Percentiles rank a stretch among this genome's conserved stretches.
Evolutionary conservation across 2,329 filamentous ascomycete genomes (phyloP).

Genomic region (Stagonosporopsis tanaceti): DNA sequence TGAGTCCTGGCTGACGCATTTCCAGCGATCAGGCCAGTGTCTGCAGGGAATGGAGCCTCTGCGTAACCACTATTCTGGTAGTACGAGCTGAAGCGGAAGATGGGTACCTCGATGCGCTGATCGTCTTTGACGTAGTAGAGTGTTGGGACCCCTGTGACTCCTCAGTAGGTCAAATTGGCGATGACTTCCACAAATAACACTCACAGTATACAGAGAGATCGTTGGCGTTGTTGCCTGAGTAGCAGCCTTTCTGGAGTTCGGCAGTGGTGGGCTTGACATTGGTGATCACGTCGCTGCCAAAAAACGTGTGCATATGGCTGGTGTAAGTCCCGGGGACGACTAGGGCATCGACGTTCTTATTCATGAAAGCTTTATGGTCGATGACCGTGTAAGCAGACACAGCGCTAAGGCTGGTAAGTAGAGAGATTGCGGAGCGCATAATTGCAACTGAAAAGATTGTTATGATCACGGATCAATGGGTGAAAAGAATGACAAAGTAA

Average conservation of each 20-base stretch:
- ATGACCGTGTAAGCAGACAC: slow-evolving; percentile 22
- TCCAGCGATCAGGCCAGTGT: slow-evolving; percentile 50
- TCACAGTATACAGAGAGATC: slow-evolving; percentile 54
- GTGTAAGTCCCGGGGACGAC: slow-evolving; percentile 47
- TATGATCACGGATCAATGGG: slow-evolving; percentile 4
- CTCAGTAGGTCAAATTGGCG: not conserved
- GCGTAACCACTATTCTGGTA: slow-evolving; percentile 44
- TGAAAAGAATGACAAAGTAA: not conserved
- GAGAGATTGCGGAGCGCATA: slow-evolving; percentile 10
- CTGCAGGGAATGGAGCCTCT: slow-evolving; percentile 51
- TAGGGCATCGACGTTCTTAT: slow-evolving; percentile 52
- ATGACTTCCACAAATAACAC: not conserved
- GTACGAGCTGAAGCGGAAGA: slow-evolving; percentile 52
- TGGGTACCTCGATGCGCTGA: slow-evolving; percentile 37
- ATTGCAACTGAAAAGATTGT: slow-evolving; percentile 12
- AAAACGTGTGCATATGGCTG: slow-evolving; percentile 51
- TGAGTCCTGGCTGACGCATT: slow-evolving; percentile 39
- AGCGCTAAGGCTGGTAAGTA: slow-evolving; percentile 10
- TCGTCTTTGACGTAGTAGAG: slow-evolving; percentile 42
- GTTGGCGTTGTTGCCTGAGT: slow-evolving; percentile 53
- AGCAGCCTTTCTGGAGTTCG: slow-evolving; percentile 51
- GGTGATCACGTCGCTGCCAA: slow-evolving; percentile 49
- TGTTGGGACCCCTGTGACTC: slow-evolving; percentile 47
- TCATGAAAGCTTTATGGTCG: slow-evolving; percentile 41
- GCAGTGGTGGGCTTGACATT: slow-evolving; percentile 39